phyloP scores from a whole-genome alignment of 805 yeast genomes.

The Myxozyma kluyveri region DNA sequence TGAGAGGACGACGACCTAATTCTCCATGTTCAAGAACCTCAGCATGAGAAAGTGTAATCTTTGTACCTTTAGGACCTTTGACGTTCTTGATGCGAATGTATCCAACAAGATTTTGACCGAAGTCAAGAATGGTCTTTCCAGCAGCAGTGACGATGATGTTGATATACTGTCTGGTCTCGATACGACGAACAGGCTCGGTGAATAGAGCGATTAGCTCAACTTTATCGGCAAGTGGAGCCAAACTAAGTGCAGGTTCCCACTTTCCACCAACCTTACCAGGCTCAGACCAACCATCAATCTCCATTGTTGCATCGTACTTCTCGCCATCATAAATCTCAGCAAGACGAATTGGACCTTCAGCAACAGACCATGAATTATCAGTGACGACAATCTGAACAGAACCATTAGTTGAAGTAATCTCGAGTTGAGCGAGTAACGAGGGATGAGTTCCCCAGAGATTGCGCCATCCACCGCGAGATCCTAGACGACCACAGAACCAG shows the following conservation, averaged over 20 bases:
- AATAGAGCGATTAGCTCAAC: conserved; percentile 13
- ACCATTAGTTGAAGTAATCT: not conserved
- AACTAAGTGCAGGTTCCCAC: conserved; percentile 3
- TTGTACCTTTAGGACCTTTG: not conserved
- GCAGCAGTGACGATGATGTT: conserved; percentile 26
- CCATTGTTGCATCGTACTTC: conserved; percentile 32
- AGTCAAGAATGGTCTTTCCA: conserved; percentile 34
- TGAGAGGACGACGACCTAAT: too few relatives aligned
- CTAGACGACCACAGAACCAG: conserved; percentile 35
- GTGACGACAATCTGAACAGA: too few relatives aligned
- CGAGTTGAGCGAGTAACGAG: conserved; percentile 23
- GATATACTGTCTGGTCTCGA: conserved; percentile 25
- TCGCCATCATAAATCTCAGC: conserved; percentile 36
- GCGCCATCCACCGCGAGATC: conserved; percentile 34
- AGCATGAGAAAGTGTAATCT: not conserved
- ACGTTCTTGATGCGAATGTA: conserved; percentile 19
- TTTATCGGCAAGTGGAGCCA: too few relatives aligned
- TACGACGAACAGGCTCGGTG: conserved; percentile 27
- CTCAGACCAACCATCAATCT: conserved; percentile 28
- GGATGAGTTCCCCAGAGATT: conserved; percentile 32
- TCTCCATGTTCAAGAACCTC: too few relatives aligned
- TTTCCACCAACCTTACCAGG: conserved; percentile 5
- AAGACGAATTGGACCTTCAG: conserved; percentile 30
- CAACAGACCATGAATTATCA: conserved; percentile 30
- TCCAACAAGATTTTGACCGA: conserved; percentile 36